Base-by-base conservation (phyloP, 2,329 filamentous ascomycete species). In the Venturia nashicola region DNA sequence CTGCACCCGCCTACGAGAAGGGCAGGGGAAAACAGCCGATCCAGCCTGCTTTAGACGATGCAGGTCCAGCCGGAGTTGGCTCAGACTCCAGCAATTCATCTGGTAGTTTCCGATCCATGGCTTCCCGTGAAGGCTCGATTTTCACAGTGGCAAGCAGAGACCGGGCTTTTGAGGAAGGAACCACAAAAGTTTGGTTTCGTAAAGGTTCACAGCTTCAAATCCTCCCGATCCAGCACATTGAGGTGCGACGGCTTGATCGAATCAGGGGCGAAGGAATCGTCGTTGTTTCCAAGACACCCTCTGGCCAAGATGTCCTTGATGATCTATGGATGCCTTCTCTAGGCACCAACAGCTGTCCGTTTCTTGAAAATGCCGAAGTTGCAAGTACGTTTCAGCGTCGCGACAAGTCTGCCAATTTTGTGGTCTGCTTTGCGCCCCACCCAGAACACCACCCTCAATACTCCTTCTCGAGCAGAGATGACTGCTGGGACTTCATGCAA, bases 401-500 rank as follows among this genome's bases (percentile, higher is more conserved):
- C 14, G 64, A 65, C n/a, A 44, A 5, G 39, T 63, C 46, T n/a
- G 42, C 42, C 40, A 42, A 62, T 14, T 55, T 65, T 43, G 43
- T 65, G 8, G 64, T 65, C 16, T 36, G 44, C 27, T 65, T 65
- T 43, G 64, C 61, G 46, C 64, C 64, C 9, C 55, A 65, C 61
- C 34, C 64, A 32, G 46, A 44, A 36, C 40, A 48, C 34, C 64
- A 65, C 40, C 61, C 64, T 8, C 64, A 65, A 36, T 65, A 65
- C 39, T 59, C 46, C 12, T 65, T 65, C 20, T 27, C 61, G 11
- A 64, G 7, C 46, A 48, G 43, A 40, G 43, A 57, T 8, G 64
- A 65, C 40, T 59, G 51, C 18, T 65, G 64, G 64, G 64, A 59
- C 20, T 65, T 65, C 27, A 18, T 65, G 42, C 48, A 65, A 18